These are phyloP conservation scores for Sorghum bicolor DNA, from an alignment of 176 grass and related monocot genomes.

Conservation along the genomic window DNA sequence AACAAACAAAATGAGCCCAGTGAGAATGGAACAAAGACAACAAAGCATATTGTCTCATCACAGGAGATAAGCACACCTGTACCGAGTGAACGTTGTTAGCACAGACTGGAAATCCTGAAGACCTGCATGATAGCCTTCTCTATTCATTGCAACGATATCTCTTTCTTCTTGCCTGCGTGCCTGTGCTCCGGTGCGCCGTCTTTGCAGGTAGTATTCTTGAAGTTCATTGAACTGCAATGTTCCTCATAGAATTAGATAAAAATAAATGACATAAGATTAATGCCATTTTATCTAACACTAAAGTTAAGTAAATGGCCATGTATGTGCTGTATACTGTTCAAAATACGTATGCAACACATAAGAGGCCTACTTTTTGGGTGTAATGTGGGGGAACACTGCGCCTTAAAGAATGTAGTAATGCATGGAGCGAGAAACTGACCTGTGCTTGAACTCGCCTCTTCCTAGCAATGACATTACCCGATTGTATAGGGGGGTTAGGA, in stretches of 20 bases:
- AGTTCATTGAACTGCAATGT: slow-evolving; percentile 88
- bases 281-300: slow-evolving; percentile 8
- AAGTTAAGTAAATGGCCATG: neutral
- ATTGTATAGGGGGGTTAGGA: slow-evolving; percentile 66
- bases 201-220: slow-evolving; percentile 97
- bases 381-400: neutral
- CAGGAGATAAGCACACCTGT: slow-evolving; percentile 58
- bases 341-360: neutral
- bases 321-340: neutral
- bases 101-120: slow-evolving; percentile 99
- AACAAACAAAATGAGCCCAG: slow-evolving; percentile 19
- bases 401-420: slow-evolving; percentile 19
- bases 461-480: slow-evolving; percentile 69
- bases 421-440: slow-evolving; percentile 42
- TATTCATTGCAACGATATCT: slow-evolving; percentile 55
- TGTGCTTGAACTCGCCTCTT: slow-evolving; percentile 91
- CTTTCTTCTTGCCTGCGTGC: slow-evolving; percentile 62
- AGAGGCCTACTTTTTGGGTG: neutral
- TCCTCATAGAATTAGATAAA: slow-evolving; percentile 29
- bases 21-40: slow-evolving; percentile 1
- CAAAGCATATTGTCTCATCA: neutral
- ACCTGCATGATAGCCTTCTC: slow-evolving; percentile 87
- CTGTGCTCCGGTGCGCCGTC: slow-evolving; percentile 61
- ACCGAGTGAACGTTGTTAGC: slow-evolving; percentile 94
- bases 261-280: neutral